Evolutionary conservation across 352 stramenopile species (phyloP).

Genomic region (Pythium scleroteichum): DNA sequence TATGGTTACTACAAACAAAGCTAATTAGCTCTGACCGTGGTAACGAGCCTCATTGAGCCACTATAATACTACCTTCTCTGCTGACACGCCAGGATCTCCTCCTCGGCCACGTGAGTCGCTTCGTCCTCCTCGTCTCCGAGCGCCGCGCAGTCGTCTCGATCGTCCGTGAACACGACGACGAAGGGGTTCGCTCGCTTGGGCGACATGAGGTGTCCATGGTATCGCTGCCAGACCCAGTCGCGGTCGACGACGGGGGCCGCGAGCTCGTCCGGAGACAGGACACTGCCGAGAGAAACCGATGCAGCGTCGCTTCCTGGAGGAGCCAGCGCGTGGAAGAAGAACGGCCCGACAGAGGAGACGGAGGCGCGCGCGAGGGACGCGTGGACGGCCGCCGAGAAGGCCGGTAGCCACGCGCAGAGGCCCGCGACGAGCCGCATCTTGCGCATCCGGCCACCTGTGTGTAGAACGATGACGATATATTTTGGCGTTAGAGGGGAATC

Average conservation of each 20-base stretch:
- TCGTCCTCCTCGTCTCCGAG: constrained; percentile 5
- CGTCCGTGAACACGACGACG: constrained; percentile 19
- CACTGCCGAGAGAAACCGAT: constrained; percentile 1
- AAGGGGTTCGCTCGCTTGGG: constrained; percentile 12
- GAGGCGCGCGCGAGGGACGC: background rate
- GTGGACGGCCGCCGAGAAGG: background rate
- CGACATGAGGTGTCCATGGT: constrained; percentile 22
- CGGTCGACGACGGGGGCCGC: background rate
- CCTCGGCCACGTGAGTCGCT: background rate
- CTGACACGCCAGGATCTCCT: background rate
- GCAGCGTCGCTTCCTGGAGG: background rate
- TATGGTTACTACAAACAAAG: constrained; percentile 7
- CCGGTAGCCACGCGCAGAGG: background rate
- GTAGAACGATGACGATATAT: no score
- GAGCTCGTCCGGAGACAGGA: constrained; percentile 10
- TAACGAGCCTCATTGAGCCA: background rate
- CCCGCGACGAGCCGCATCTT: background rate
- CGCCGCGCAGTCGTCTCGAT: background rate
- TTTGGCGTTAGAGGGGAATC: no score
- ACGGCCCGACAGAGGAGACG: background rate
- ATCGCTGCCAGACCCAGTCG: constrained; percentile 18
- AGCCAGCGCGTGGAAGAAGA: background rate
- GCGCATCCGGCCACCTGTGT: no score
- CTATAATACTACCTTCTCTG: constrained; percentile 1
- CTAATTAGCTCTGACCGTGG: background rate